Evolutionary conservation across 1,284 basidiomycete genomes (phyloP), one percentile per base, ranked within the genome.

Genomic region (Pascua guehoae): DNA sequence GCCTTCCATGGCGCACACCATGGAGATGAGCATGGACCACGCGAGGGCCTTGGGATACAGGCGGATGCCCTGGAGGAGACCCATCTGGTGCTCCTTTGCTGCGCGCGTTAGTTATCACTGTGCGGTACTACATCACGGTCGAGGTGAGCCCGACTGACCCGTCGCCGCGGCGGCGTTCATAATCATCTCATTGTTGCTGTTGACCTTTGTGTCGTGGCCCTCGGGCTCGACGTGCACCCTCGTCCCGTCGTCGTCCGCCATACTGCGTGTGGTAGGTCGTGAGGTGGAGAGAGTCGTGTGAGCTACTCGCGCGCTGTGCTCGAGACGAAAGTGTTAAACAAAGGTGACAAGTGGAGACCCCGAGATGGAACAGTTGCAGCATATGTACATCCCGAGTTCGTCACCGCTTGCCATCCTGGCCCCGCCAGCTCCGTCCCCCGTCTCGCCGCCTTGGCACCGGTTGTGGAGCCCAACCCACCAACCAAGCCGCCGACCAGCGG

Each of bases 41-140:
- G 12, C 15, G 45, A 15, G 10, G 8, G 45, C 45, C 45, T 47
- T 47, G 2, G 45, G 45, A n/a, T 47, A 47, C 79, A 74, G 57
- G 12, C 63, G 58, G 41, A 75, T 49, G 43, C 71, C 73, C 55
- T 74, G 62, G 43, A 60, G 44, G 37, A 76, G 54, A 41, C 69
- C 67, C 74, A 76, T 76, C 40, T 62, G 59, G 52, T 76, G 72
- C 58, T 76, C 74, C 59, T 72, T 72, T 24, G 66, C 69, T 63
- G 60, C 63, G 5, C 17, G 46, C 24, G 40, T 42, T 12, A 32
- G 48, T 38, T 10, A 5, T 12, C 45, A 10, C 14, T 7, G 17
- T 14, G 10, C n/a, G n/a, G n/a, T 24, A 10, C 10, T 15, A 38
- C 32, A 10, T 32, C 24, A 32, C 24, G 24, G 24, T 32, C 24